phyloP scores from a whole-genome alignment of 176 grass and related monocot species.

The Oryza officinalis region DNA sequence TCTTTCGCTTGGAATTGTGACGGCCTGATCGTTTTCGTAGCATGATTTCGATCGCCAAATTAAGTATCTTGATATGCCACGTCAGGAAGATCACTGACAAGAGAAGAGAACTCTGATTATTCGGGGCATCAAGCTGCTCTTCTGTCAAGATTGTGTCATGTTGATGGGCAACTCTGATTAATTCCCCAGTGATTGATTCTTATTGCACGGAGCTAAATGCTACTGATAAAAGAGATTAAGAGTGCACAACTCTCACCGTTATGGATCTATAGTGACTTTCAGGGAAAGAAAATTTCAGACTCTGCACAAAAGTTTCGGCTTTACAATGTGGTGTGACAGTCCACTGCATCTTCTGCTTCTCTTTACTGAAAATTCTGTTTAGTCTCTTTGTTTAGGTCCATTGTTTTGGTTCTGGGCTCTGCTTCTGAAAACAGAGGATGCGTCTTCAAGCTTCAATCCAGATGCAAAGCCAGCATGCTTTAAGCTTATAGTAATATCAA shows the following conservation, averaged over 20 bases:
- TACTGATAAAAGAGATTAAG: no score
- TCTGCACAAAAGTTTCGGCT: neutral
- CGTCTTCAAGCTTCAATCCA: neutral
- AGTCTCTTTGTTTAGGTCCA: neutral
- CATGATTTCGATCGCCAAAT: neutral
- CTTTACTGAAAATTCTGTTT: neutral
- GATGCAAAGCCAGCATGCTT: neutral
- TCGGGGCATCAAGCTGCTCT: no score
- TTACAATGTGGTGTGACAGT: neutral
- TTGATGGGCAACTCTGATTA: neutral
- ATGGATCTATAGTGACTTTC: neutral
- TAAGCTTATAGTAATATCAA: no score
- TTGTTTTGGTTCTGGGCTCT: neutral
- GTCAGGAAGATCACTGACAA: no score
- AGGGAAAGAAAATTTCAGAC: neutral
- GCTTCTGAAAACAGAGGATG: neutral
- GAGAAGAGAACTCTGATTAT: neutral
- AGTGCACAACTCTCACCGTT: neutral
- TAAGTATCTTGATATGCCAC: neutral
- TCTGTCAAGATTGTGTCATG: no score
- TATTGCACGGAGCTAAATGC: neutral
- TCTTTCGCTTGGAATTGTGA: neutral
- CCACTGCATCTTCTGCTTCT: neutral
- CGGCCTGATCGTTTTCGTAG: neutral
- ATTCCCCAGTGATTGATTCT: neutral